Base-by-base conservation (phyloP, 352 stramenopile species). In the Phytophthora fragariaefolia region DNA sequence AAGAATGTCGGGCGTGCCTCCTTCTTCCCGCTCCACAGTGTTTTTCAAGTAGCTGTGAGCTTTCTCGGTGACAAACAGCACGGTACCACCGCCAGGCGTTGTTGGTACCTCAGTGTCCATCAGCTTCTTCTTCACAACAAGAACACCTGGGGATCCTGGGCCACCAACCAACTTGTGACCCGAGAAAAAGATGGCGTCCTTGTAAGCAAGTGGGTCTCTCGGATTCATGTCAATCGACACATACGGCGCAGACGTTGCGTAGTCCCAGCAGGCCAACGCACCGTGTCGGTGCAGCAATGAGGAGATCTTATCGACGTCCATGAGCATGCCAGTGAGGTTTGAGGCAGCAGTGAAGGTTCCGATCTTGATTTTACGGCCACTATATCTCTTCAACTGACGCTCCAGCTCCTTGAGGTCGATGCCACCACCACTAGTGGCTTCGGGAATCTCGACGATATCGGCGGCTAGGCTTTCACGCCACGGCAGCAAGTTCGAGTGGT, bases 141-240 rank as follows among this genome's bases (percentile, higher is more conserved):
- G 80, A 2, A 99, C 90, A 8, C 97, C 96, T 12, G 96, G 91
- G 13, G 92, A 96, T 6, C 90, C 92, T 0, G 91, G 87, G 4
- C 97, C 98, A 26, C 97, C 98, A 13, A 98, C 64, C 52, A 99
- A 96, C 77, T 99, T 99, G 82, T 99, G 98, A 2, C 93, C 91
- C 6, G 87, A 98, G 50, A 99, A 91, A 71, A 98, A 98, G 32
- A 99, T 82, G 1, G 97, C 97, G 72, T 99, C 97, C 64, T 98
- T 98, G 50, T 89, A 80, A 17, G 74, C 66, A 4, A 55, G 63
- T 3, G 59, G 48, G 12, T 71, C 54, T 18, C 71, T 76, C 13
- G 96, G 94, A 83, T 99, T 99, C 96, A 99, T 99, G 76, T 98
- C 81, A 34, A 99, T 96, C 0, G 80, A 59, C 1, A 97, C 69